Evolutionary conservation across 2,329 filamentous ascomycete species (phyloP), one percentile per base, ranked within the genome.

Genomic region (Pseudogymnoascus sp.): DNA sequence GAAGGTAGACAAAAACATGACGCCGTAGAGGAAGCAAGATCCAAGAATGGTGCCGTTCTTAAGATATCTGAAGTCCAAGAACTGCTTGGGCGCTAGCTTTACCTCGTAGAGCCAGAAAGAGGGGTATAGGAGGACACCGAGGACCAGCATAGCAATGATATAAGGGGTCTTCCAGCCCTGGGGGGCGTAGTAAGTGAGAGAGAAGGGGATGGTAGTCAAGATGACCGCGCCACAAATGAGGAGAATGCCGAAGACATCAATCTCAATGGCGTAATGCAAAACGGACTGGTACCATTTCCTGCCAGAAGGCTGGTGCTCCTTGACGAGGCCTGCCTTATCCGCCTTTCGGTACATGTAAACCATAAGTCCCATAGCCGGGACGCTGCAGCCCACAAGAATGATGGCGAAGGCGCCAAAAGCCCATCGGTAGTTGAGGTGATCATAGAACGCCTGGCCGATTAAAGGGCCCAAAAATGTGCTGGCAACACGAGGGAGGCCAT

Each of bases 71-170:
- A 76, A 81, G 0, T 78, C 81, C 12, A 87, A 74, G 66, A 86
- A 80, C 14, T 79, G 80, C 25, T 80, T 77, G 0, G 77, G 78
- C 0, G 85, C 81, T 61, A 82, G 73, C 35, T 75, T 84, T 20
- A 71, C 77, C 68, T 88, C 84, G 76, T 80, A 85, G 1, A 54
- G 12, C 43, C 43, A 54, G 43, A 33, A 54, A 18, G 43, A 8
- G 12, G 25, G 43, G n/a, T 54, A 54, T 2, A 54, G 25, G 43
- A 54, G 25, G 43, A 54, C 43, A 30, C 81, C 80, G 83, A n/a
- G 76, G 77, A 22, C 77, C 76, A 16, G 81, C 80, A 70, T 87
- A 87, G 58, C 80, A 79, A 16, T 80, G 78, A 3, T 54, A 33
- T 54, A 54, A 57, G 64, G 61, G 59, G 59, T 43, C 60, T 63